Conservation (phyloP, 2,329 filamentous ascomycete species). For the Orbilia brochopaga region DNA sequence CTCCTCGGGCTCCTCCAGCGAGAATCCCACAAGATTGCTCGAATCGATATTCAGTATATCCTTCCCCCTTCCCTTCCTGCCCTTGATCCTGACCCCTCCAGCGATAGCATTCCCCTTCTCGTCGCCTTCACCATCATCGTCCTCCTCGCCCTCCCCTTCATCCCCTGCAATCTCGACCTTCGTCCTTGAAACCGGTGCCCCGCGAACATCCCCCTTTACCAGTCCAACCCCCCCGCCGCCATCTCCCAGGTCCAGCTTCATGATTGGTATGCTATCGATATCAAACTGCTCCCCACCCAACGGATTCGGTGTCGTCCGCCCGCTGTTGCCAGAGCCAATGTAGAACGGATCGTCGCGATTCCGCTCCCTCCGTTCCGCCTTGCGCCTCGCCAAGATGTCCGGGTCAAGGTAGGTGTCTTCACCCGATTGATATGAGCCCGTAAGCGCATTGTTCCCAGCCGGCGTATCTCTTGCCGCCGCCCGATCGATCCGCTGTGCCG, state of each 20-base stretch:
- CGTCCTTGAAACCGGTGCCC: constrained; percentile 61
- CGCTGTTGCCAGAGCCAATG: constrained; percentile 63
- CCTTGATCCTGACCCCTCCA: constrained; percentile 54
- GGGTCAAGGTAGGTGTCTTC: constrained; percentile 73
- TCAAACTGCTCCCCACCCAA: constrained; percentile 68
- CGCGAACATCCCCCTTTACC: constrained; percentile 52
- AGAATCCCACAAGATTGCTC: constrained; percentile 75
- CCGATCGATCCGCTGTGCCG: constrained; percentile 52
- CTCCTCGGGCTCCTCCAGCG: constrained; percentile 70
- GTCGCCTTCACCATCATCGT: constrained; percentile 65
- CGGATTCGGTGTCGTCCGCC: constrained; percentile 60
- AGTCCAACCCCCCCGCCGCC: constrained; percentile 57
- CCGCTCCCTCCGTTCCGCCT: constrained; percentile 77
- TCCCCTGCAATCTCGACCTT: constrained; percentile 74
- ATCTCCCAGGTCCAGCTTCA: constrained; percentile 80
- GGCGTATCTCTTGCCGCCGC: constrained; percentile 43
- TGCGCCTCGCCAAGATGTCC: constrained; percentile 75
- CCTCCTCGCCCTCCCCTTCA: constrained; percentile 68
- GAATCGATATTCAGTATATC: constrained; percentile 82
- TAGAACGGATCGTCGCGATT: constrained; percentile 97
- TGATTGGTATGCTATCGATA: constrained; percentile 93
- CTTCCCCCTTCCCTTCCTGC: constrained; percentile 66
- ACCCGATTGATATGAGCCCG: constrained; percentile 66
- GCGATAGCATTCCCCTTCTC: constrained; percentile 54
- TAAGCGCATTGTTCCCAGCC: constrained; percentile 23